A percentile compares a stretch with the other conserved stretches of the same genome.
phyloP scores from a whole-genome alignment of 2,329 filamentous ascomycete species.

The Fusarium miscanthi region DNA sequence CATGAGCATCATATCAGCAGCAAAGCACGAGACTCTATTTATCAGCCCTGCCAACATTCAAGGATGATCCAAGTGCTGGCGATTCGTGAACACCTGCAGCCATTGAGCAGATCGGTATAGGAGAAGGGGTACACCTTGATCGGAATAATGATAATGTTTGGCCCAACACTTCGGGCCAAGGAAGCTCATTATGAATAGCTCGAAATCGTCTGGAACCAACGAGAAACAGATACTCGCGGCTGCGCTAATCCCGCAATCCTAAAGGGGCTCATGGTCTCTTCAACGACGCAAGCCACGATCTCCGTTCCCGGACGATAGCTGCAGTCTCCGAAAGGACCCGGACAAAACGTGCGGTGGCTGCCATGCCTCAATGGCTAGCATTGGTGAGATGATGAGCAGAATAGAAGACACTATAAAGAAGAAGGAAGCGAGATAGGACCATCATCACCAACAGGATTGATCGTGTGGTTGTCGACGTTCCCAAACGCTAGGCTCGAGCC shows the following conservation, averaged over 20 bases:
- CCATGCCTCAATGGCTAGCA: slow-evolving; percentile 35
- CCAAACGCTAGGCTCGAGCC: slow-evolving; percentile 44
- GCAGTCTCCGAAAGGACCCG: slow-evolving; percentile 13
- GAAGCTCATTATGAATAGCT: slow-evolving; percentile 21
- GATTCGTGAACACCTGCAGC: slow-evolving; percentile 20
- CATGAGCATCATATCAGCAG: slow-evolving; percentile 15
- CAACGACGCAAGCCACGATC: slow-evolving; percentile 43
- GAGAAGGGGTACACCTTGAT: slow-evolving; percentile 17
- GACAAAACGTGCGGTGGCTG: slow-evolving; percentile 39
- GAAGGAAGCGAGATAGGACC: slow-evolving; percentile 14
- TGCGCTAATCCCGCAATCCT: slow-evolving; percentile 49
- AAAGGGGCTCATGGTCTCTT: slow-evolving; percentile 18
- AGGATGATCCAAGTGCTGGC: neutral
- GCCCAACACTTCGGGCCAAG: neutral
- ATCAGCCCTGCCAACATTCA: slow-evolving; percentile 36
- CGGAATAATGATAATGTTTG: neutral
- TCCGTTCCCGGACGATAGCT: slow-evolving; percentile 38
- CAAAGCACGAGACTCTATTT: neutral
- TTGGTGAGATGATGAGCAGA: slow-evolving; percentile 18
- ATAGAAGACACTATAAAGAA: slow-evolving; percentile 6
- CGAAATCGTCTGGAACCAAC: slow-evolving; percentile 35
- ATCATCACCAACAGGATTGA: slow-evolving; percentile 30
- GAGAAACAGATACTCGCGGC: slow-evolving; percentile 33
- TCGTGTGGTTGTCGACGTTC: slow-evolving; percentile 50
- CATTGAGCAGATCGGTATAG: slow-evolving; percentile 25